phyloP scores from a whole-genome alignment of 2,329 filamentous ascomycete species.

The Penicillium sp. region DNA sequence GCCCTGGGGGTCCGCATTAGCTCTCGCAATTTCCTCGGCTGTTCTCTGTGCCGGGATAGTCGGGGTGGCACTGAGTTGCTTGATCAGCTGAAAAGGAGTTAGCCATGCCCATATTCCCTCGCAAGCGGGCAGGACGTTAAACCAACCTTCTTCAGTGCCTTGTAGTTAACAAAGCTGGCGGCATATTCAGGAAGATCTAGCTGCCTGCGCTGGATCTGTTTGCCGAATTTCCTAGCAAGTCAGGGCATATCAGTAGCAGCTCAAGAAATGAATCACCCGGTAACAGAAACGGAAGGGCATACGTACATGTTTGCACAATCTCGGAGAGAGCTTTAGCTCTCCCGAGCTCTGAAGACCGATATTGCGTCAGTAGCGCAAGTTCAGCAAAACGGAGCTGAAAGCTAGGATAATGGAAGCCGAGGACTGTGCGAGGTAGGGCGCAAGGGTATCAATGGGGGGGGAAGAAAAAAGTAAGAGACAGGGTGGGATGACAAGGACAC shows the following conservation, averaged over 20 bases:
- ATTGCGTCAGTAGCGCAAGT: background rate
- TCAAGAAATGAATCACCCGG: background rate
- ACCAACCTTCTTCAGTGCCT: conserved; percentile 88
- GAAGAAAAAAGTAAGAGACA: background rate
- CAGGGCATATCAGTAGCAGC: background rate
- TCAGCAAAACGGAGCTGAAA: background rate
- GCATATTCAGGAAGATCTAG: conserved; percentile 99
- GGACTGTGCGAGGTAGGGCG: background rate
- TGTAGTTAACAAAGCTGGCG: conserved; percentile 98
- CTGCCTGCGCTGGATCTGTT: conserved; percentile 97
- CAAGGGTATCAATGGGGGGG: background rate
- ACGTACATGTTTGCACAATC: conserved; percentile 6
- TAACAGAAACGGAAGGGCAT: no score
- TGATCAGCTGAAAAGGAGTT: conserved; percentile 68
- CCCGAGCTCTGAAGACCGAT: conserved; percentile 6
- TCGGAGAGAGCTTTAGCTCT: conserved; percentile 12
- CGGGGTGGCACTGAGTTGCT: conserved; percentile 88
- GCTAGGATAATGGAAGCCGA: background rate
- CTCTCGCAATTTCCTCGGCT: conserved; percentile 30
- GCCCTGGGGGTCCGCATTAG: conserved; percentile 64
- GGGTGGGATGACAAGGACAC: conserved; percentile 3
- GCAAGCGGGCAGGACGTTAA: background rate
- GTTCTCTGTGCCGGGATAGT: conserved; percentile 67
- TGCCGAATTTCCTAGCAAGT: conserved; percentile 85
- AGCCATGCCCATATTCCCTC: conserved; percentile 8